Base-by-base conservation (phyloP, 78 protist species). In the Cyanophora paradoxa region DNA sequence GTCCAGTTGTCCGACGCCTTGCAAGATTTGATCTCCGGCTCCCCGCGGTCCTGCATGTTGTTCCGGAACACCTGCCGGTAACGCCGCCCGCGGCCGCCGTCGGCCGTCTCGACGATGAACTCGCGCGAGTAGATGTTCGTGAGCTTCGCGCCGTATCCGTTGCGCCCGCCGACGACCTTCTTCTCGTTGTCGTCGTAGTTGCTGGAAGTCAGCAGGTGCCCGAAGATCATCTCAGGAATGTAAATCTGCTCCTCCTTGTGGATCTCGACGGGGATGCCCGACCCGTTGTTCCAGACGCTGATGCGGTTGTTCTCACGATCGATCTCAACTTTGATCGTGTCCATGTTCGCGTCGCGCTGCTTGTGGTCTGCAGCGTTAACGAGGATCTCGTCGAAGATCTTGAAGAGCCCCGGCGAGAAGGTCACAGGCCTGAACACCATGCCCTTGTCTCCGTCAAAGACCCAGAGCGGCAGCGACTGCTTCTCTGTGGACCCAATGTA, bases 351-450 rank as follows among this genome's bases (percentile, higher is more conserved):
- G 48, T 95, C 98, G 11, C 97, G 74, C 84, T 92, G 94, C 79
- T 90, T 87, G 88, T 97, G 91, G 86, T 98, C 99, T 3, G 98
- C 91, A 3, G 99, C 99, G 77, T 98, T 98, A 75, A 98, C 99
- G 17, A 98, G 83, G 44, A 98, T 93, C 69, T 98, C 99, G 57
- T 98, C 99, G 58, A 97, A 98, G 34, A 97, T 94, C 91, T 97
- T 96, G 84, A 75, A 90, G 33, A 98, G 83, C 28, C 97, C 99
- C 0, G 99, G 99, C 0, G 85, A 93, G 68, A 62, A 97, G 24
- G 80, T 66, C 28, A 93, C 73, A 37, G 65, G 39, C 30, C 91
- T 75, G 57, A 50, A 65, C 20, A 3, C 41, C 75, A 86, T 69
- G 30, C 39, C 57, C 17, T 40, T 33, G 1, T 13, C 77, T 6